Conservation (phyloP, 352 stramenopile species). For the Globisporangium abappressorium region DNA sequence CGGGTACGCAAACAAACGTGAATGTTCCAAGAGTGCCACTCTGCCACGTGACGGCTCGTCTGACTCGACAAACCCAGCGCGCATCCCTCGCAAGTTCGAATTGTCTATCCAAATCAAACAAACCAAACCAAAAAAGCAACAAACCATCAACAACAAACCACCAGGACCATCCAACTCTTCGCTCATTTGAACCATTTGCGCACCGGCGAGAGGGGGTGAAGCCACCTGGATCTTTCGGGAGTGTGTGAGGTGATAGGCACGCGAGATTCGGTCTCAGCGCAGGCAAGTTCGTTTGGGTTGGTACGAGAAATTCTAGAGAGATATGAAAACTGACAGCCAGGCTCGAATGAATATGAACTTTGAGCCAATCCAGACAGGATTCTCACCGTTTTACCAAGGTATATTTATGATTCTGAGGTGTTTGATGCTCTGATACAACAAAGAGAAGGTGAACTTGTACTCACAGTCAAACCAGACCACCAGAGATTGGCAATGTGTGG, state of each 20-base stretch:
- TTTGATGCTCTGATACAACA: background rate
- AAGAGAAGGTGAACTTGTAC: background rate
- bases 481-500: background rate
- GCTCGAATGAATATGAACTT: background rate
- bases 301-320: background rate
- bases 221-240: background rate
- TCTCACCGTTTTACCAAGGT: background rate
- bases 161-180: background rate
- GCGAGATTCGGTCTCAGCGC: background rate
- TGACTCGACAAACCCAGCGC: background rate
- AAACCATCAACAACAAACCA: background rate
- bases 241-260: background rate
- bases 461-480: no score
- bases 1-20: background rate
- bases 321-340: background rate
- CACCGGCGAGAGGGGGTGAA: background rate
- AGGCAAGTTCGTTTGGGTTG: no score
- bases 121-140: background rate
- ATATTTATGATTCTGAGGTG: background rate
- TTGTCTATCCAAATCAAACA: constrained; percentile 1
- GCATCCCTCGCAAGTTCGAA: background rate
- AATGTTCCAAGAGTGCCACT: background rate
- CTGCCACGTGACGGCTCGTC: background rate
- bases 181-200: background rate
- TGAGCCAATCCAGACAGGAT: background rate